These are phyloP conservation scores for Schizonepeta tenuifolia DNA, from an alignment of 257 asterid species.

Conservation along the genomic window DNA sequence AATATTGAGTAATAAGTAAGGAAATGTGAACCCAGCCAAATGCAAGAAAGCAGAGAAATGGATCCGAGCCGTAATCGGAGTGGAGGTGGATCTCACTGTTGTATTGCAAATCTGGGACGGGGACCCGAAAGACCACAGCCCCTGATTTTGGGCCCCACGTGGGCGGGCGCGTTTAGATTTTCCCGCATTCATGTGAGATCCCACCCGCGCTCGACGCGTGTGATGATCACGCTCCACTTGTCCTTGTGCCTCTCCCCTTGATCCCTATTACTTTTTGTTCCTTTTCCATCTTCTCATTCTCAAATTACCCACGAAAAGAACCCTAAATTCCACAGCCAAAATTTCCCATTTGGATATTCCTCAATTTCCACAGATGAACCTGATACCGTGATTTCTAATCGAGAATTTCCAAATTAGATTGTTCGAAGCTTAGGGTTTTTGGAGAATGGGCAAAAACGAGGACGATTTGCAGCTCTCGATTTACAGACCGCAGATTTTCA, in stretches of 20 bases:
- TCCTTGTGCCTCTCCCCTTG: constrained; percentile 19
- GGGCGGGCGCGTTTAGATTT: constrained; percentile 30
- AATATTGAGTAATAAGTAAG: too few species aligned
- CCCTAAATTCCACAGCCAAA: constrained; percentile 29
- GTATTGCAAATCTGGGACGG: not conserved
- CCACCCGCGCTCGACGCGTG: constrained; percentile 42
- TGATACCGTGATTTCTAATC: not conserved
- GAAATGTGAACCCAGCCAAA: too few species aligned
- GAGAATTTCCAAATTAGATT: constrained; percentile 9
- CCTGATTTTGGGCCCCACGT: constrained; percentile 35
- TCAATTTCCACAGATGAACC: constrained; percentile 13
- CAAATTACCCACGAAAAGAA: constrained; percentile 15
- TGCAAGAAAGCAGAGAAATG: not conserved
- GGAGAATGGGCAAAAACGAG: constrained; percentile 51
- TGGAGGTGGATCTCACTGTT: not conserved
- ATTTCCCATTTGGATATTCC: not conserved
- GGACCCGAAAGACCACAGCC: constrained; percentile 33
- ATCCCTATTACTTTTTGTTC: not conserved
- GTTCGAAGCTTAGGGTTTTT: constrained; percentile 26
- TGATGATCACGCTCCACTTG: constrained; percentile 32
- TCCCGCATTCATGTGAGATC: not conserved
- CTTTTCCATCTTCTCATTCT: not conserved
- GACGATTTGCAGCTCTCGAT: constrained; percentile 57
- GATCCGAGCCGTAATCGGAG: not conserved
- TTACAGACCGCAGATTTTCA: constrained; percentile 58